Base-by-base conservation (phyloP, 2,329 filamentous ascomycete genomes). In the Trichoderma afroharzianum region DNA sequence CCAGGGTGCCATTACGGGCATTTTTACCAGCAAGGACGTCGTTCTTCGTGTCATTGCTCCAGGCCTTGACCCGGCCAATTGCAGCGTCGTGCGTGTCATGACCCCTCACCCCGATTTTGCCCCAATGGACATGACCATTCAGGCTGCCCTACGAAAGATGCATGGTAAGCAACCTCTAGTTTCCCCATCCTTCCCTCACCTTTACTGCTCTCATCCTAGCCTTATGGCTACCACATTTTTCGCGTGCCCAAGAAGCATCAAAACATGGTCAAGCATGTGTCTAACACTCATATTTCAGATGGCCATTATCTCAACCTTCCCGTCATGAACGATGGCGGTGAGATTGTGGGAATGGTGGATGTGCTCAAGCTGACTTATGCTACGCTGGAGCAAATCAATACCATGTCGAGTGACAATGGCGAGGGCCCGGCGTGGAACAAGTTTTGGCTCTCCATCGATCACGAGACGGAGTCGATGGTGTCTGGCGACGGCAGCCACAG, bases 391-490 rank as follows among this genome's bases (percentile, higher is more conserved):
- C 95, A 98, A 85, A 94, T 97, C 83, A 98, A 98, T 85, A 94
- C 93, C 72, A 98, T 99, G 91, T 91, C 89, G 53, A 94, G 91
- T 68, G 89, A 89, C 55, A 95, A 97, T 79, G 94, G 90, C 76
- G 96, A 99, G 83, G 96, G 96, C 0, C 96, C 96, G 6, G 96
- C 96, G 7, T 99, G 96, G 96, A 98, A 98, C 85, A 99, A 98
- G 83, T 99, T 99, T 85, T 99, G 96, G 96, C 87, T 98, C 75
- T 98, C 96, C 1, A 91, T 99, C 77, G 89, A 98, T 81, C 90
- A 97, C 77, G 95, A 97, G 81, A 95, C 95, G 15, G 96, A 98
- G 82, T 99, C 96, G 2, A 92, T 97, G 87, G 91, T 98, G 81
- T 99, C 96, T 72, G 96, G 95, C 72, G 94, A 97, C 71, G 93